Evolutionary conservation across 1,139 yeast genomes (phyloP), one percentile per base, ranked within the genome.

Genomic region (Eremothecium coryli): DNA sequence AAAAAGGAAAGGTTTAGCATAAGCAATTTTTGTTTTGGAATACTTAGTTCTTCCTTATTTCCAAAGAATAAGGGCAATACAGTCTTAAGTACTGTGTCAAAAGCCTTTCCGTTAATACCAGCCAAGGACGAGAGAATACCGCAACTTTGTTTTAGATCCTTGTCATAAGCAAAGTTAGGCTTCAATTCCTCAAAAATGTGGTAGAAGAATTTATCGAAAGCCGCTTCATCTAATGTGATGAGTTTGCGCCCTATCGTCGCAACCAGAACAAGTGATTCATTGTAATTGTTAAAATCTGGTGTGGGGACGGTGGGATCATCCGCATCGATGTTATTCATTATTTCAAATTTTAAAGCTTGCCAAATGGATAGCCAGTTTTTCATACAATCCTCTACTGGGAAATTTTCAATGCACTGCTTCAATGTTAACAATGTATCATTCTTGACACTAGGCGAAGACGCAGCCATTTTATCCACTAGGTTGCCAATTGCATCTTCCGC

Each of bases 311-410:
- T n/a, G 15, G 32, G 17, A 17, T 32, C 37, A 28, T 69, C 71
- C 23, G 64, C 71, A 21, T 66, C 66, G 23, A 79, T 82, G 30
- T 77, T 76, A 55, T 88, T 95, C 40, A 88, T 64, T 17, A 90
- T 69, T 52, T 90, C 96, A 54, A 75, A 86, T 52, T 88, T 90
- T 34, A 90, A 63, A 0, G 94, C 85, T 45, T 82, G 81, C 95
- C 96, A 90, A 5, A 90, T 52, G 2, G 78, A 71, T 18, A 71
- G 56, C 88, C 95, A 86, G 50, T 72, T 68, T 11, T 66, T 65
- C n/a, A 76, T 45, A 10, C 66, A 49, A 0, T 71, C 61, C 9
- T 64, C 66, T 0, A 60, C 48, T 0, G 70, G 63, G 49, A 80
- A 84, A 6, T 54, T 57, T 20, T 65, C 58, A 5, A 82, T 62